A percentile compares a stretch with the other conserved stretches of the same genome.
phyloP scores from a whole-genome alignment of 2,329 filamentous ascomycete species.

The Dothideomycetes sp. region DNA sequence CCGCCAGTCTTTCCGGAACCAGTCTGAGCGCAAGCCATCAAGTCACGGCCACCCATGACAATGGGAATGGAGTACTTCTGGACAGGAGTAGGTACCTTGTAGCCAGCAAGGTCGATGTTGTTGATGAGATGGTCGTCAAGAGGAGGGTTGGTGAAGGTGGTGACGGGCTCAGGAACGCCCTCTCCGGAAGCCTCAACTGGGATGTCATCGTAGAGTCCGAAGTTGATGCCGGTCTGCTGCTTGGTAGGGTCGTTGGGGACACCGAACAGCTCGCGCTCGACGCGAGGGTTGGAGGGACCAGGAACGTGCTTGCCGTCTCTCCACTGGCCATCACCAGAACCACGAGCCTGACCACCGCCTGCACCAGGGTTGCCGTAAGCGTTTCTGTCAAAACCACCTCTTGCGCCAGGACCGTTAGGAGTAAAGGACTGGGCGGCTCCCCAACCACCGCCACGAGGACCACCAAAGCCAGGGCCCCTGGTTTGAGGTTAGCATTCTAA shows the following conservation, averaged over 20 bases:
- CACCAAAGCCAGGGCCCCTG: constrained; percentile 39
- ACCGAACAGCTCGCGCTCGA: constrained; percentile 95
- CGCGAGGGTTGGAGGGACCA: constrained; percentile 74
- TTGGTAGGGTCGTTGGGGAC: constrained; percentile 83
- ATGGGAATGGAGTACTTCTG: constrained; percentile 99
- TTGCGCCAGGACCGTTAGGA: constrained; percentile 32
- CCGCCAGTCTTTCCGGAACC: constrained; percentile 99
- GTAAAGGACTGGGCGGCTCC: constrained; percentile 47
- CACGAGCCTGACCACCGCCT: constrained; percentile 52
- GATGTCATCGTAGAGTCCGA: constrained; percentile 99
- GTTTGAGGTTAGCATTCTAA: too few relatives aligned
- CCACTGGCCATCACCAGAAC: constrained; percentile 94
- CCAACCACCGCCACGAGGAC: constrained; percentile 41
- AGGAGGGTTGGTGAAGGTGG: constrained; percentile 85
- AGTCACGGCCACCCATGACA: constrained; percentile 92
- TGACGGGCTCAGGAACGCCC: constrained; percentile 85
- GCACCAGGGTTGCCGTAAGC: constrained; percentile 52
- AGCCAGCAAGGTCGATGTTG: constrained; percentile 91
- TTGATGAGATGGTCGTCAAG: constrained; percentile 84
- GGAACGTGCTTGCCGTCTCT: constrained; percentile 92
- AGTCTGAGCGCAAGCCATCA: constrained; percentile 99
- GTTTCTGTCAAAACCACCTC: constrained; percentile 50
- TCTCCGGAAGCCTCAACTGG: constrained; percentile 94
- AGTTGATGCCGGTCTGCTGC: constrained; percentile 98
- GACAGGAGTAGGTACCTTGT: constrained; percentile 92